These are phyloP conservation scores for Beauveria sp. DNA, from an alignment of 2,329 filamentous ascomycete genomes.

Conservation along the genomic window DNA sequence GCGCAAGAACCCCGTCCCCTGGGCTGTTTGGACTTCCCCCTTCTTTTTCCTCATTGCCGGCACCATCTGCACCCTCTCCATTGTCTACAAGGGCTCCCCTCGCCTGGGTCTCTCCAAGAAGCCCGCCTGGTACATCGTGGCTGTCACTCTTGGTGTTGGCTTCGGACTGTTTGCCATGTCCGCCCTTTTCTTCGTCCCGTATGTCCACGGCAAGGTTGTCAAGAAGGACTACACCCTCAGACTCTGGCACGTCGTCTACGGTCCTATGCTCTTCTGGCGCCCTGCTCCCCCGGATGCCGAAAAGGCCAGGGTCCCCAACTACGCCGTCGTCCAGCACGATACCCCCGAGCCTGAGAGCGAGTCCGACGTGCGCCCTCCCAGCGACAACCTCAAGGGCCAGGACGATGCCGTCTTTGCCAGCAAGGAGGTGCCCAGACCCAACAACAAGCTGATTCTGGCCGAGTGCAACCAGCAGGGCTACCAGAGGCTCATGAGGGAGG, in stretches of 20 bases:
- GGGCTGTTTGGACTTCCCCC: slow-evolving; percentile 66
- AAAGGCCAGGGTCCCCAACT: slow-evolving; percentile 59
- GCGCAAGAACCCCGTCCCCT: slow-evolving; percentile 62
- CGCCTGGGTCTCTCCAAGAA: slow-evolving; percentile 58
- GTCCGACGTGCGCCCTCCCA: slow-evolving; percentile 10
- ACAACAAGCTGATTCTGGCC: slow-evolving; percentile 35
- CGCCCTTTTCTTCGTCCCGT: slow-evolving; percentile 67
- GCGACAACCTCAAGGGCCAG: slow-evolving; percentile 19
- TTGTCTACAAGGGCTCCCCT: slow-evolving; percentile 76
- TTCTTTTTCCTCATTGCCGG: slow-evolving; percentile 72
- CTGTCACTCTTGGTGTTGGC: slow-evolving; percentile 59
- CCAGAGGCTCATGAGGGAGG: slow-evolving; percentile 52
- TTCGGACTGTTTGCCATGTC: slow-evolving; percentile 51
- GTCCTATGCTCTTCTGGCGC: slow-evolving; percentile 58
- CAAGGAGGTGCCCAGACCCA: slow-evolving; percentile 25
- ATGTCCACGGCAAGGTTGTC: slow-evolving; percentile 57
- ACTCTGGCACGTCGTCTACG: slow-evolving; percentile 54
- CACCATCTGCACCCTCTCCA: slow-evolving; percentile 66
- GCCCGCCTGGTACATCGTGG: slow-evolving; percentile 58
- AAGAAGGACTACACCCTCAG: slow-evolving; percentile 59
- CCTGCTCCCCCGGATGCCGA: slow-evolving; percentile 45
- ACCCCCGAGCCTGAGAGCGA: slow-evolving; percentile 29
- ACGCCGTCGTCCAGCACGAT: slow-evolving; percentile 66
- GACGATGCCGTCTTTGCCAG: slow-evolving; percentile 23
- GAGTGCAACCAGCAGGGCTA: slow-evolving; percentile 48